Evolutionary conservation across 2,329 filamentous ascomycete species (phyloP), one percentile per base, ranked within the genome.

Genomic region (Torrubiellomyces zombiae): DNA sequence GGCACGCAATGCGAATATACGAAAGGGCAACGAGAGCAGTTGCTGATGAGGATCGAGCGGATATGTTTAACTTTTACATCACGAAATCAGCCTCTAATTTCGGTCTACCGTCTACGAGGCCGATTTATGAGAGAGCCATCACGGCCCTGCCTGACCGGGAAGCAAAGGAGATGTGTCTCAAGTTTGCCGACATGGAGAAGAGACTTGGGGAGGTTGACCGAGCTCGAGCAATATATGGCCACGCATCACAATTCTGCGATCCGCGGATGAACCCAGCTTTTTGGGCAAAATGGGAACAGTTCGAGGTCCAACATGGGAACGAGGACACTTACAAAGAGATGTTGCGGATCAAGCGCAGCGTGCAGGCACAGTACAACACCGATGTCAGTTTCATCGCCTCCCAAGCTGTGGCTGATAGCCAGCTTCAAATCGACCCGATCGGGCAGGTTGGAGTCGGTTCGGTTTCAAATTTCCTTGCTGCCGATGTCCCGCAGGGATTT

Each of bases 61-160:
- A 93, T 42, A 94, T 98, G 85, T 98, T 94, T 59, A 89, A 93
- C 50, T 93, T 95, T 47, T 98, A 98, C 58, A 94, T 98, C 45
- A 95, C 86, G 30, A 95, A 98, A 50, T 94, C 85, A 1, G 89
- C 89, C 2, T 92, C 83, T 12, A 98, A 98, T 53, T 98, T 98
- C 43, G 89, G 91, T 16, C 67, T 98, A 25, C 85, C 89, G 0
- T 95, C 89, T 1, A 94, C 89, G 3, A 63, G 89, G 25, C 76
- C 82, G 1, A 98, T 98, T 39, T 98, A 98, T 58, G 89, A 98
- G 55, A 75, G 85, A 28, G 86, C 89, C 18, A 93, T 98, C 37
- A 75, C 81, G 8, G 79, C 83, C n/a, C 61, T 98, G 18, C 86
- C 91, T 0, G 89, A 98, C 50, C 69, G 64, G 33, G 89, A 95